phyloP scores from a whole-genome alignment of 306 rosid genomes.

The Sicyos edulis region DNA sequence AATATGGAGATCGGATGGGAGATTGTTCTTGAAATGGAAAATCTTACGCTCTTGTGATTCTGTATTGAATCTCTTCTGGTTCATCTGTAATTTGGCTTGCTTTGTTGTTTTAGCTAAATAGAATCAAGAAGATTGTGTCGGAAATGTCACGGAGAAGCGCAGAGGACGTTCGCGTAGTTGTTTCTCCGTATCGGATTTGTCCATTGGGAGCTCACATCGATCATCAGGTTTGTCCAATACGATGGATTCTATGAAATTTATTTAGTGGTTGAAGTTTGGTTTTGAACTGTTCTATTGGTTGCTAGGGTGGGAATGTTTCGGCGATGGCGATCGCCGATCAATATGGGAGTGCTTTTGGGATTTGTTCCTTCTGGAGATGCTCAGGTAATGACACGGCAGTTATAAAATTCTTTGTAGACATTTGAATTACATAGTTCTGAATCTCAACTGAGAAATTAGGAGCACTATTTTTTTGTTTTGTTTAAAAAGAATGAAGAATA shows the following conservation, averaged over 20 bases:
- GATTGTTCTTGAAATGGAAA: not conserved
- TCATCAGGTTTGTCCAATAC: conserved; percentile 62
- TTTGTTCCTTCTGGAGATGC: conserved; percentile 64
- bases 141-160: conserved; percentile 45
- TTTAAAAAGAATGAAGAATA: not conserved
- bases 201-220: conserved; percentile 97
- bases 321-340: conserved; percentile 76
- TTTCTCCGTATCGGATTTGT: conserved; percentile 92
- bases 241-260: no score
- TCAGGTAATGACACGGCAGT: conserved; percentile 34
- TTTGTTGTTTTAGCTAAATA: conserved; percentile 45
- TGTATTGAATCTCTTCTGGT: conserved; percentile 1
- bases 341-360: conserved; percentile 87
- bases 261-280: no score
- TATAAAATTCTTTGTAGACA: not conserved
- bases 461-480: not conserved
- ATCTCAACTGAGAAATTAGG: not conserved
- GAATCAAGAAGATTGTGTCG: conserved; percentile 44
- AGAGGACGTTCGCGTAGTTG: conserved; percentile 60
- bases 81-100: not conserved
- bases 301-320: conserved; percentile 81
- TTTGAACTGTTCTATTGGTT: conserved; percentile 17
- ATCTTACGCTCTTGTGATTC: not conserved
- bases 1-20: not conserved
- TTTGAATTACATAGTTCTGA: not conserved